These are phyloP conservation scores for Cladophialophora chaetospira DNA, from an alignment of 2,329 filamentous ascomycete genomes.

Conservation along the genomic window DNA sequence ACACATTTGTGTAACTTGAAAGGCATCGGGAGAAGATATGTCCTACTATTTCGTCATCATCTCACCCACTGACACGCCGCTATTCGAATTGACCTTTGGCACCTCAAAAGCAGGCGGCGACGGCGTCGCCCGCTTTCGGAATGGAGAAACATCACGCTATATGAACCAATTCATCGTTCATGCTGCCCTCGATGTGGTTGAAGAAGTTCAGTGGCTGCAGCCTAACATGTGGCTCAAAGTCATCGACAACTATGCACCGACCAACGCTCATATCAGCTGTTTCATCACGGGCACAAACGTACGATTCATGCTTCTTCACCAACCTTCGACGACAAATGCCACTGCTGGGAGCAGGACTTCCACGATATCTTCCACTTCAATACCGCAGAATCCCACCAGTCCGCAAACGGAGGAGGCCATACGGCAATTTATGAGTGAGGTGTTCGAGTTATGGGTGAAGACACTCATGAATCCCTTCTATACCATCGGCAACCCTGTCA, in stretches of 20 bases:
- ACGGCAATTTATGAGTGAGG: constrained; percentile 89
- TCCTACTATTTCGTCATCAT: constrained; percentile 99
- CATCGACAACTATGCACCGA: constrained; percentile 85
- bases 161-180: constrained; percentile 98
- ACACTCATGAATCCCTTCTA: constrained; percentile 98
- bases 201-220: constrained; percentile 92
- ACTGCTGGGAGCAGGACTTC: constrained; percentile 39
- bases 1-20: too few relatives aligned
- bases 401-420: constrained; percentile 94
- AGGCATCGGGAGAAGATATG: constrained; percentile 63
- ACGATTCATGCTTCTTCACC: constrained; percentile 91
- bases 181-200: constrained; percentile 88
- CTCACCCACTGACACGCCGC: constrained; percentile 89
- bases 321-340: constrained; percentile 59
- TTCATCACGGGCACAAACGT: constrained; percentile 91
- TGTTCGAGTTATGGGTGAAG: constrained; percentile 97
- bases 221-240: constrained; percentile 93
- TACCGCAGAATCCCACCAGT: constrained; percentile 80
- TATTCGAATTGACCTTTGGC: constrained; percentile 97
- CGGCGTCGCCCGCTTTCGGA: constrained; percentile 81
- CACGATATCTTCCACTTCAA: constrained; percentile 60
- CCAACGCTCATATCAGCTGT: constrained; percentile 87
- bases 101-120: constrained; percentile 95
- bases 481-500: constrained; percentile 77
- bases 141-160: constrained; percentile 74